Base-by-base conservation (phyloP, 1,284 basidiomycete species). In the Xerocomus nothofagi region DNA sequence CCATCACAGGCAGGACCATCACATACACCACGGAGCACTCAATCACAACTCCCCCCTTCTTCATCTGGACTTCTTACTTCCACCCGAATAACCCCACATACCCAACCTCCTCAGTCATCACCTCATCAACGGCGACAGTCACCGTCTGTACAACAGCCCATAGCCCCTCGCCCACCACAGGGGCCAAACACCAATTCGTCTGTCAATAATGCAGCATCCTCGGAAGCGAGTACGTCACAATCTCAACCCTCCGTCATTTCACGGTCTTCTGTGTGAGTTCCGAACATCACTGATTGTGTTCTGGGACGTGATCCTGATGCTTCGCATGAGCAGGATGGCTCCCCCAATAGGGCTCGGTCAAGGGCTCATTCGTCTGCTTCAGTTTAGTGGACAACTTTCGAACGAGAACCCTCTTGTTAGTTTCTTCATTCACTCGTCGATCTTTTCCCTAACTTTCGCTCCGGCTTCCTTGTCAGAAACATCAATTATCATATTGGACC, bases 401-500 rank as follows among this genome's bases (percentile, higher is more conserved):
- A 72, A 61, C 21, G 83, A 86, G 52, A 72, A 69, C 49, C 68
- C 71, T 57, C 67, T 62, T 23, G 83, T 83, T 44, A 54, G 73
- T 72, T n/a, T 8, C 44, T 50, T 46, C 41, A 26, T 29, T 27
- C 30, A 32, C 26, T 44, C 20, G 15, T 33, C 20, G 24, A 15
- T 6, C 20, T 44, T 43, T 11, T 46, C 12, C 15, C 36, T 54
- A 4, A 56, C 57, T 44, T 43, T 49, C 20, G 29, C 27, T 21
- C 15, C 12, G 31, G 31, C 23, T 39, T 49, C 39, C 55, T 50
- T 40, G 53, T 38, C 63, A 85, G 77, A 84, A 84, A 75, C 62
- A 80, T 44, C 75, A 79, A 57, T 68, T 84, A 41, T 71, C 76
- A 14, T 85, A 77, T 71, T 91, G 88, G 88, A 73, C 72, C 10